Conservation (phyloP, 352 stramenopile species). For the Globisporangium alternatum region DNA sequence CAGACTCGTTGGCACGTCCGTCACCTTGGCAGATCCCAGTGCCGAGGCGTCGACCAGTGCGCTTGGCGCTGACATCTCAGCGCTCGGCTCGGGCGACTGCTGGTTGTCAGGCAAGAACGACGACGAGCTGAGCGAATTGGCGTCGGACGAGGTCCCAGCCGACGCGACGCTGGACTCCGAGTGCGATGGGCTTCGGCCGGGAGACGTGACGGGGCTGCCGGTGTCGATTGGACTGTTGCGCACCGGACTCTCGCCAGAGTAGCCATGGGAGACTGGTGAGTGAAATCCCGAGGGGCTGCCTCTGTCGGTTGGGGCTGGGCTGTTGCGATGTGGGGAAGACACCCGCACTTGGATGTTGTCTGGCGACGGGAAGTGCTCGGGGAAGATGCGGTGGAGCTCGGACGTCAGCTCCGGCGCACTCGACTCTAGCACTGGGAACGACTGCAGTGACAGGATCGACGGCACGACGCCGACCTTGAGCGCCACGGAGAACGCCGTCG, state of each 20-base stretch:
- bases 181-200: slow-evolving; percentile 59
- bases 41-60: slow-evolving; percentile 21
- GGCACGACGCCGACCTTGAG: slow-evolving; percentile 73
- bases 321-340: slow-evolving; percentile 20
- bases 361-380: slow-evolving; percentile 71
- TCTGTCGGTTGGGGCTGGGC: slow-evolving; percentile 21
- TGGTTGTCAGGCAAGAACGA: slow-evolving; percentile 78
- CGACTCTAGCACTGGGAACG: slow-evolving; percentile 68
- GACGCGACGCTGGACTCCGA: slow-evolving; percentile 57
- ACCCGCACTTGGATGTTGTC: slow-evolving; percentile 43
- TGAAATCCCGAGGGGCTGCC: slow-evolving; percentile 40
- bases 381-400: slow-evolving; percentile 79
- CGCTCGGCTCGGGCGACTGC: slow-evolving; percentile 30
- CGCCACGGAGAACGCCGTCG: slow-evolving; percentile 67
- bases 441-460: slow-evolving; percentile 67
- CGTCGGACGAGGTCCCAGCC: slow-evolving; percentile 51
- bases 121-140: slow-evolving; percentile 62
- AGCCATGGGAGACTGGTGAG: slow-evolving; percentile 36
- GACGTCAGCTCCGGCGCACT: slow-evolving; percentile 67
- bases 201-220: slow-evolving; percentile 55
- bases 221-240: slow-evolving; percentile 43
- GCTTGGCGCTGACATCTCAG: slow-evolving; percentile 25
- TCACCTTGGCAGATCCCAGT: slow-evolving; percentile 21
- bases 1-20: slow-evolving; percentile 52
- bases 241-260: slow-evolving; percentile 43